Base-by-base conservation (phyloP, 495 filamentous ascomycete genomes). In the Thermothielavioides terrestris region DNA sequence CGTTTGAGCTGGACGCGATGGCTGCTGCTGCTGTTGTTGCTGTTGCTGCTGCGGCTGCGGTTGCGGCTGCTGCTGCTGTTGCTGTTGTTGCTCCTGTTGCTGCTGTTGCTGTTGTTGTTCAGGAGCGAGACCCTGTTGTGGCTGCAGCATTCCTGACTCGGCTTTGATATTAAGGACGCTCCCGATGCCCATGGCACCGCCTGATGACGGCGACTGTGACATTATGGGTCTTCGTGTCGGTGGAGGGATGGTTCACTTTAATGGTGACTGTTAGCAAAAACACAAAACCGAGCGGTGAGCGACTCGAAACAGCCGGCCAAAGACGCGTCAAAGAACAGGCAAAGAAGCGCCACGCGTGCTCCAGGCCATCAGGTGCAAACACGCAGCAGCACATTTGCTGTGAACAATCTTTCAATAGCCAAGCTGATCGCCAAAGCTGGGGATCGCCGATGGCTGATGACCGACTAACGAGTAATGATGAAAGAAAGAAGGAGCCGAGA, bases 151-250 rank as follows among this genome's bases (percentile, higher is more conserved):
- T 1, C 41, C 28, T 7, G 41, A 30, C 28, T 49, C 52, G 26
- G 34, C 42, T 39, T 67, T 65, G 51, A 53, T 62, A 53, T 70
- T 68, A 39, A 70, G 53, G 43, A 70, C 61, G 18, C 49, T 64
- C 38, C 60, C 65, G 27, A 68, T 65, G 47, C 66, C 63, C 67
- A 70, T 68, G 14, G 64, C 58, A 32, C 59, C 63, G 37, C 54
- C 41, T 20, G 63, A 52, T 6, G 62, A 64, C 18, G 63, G 62
- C 28, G 67, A 65, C 51, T 65, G 59, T 37, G 64, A 64, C 66
- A 69, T 68, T 27, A 47, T 54, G 49, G 21, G 7, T 22, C 41
- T 26, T 17, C 30, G 35, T 22, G 17, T 18, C 30, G 37, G 42
- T 46, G 32, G 27, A 26, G 38, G 26, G 30, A 5, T 22, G 40